Conservation (phyloP, 305 asterid genomes). For the Plantago lanceolata region DNA sequence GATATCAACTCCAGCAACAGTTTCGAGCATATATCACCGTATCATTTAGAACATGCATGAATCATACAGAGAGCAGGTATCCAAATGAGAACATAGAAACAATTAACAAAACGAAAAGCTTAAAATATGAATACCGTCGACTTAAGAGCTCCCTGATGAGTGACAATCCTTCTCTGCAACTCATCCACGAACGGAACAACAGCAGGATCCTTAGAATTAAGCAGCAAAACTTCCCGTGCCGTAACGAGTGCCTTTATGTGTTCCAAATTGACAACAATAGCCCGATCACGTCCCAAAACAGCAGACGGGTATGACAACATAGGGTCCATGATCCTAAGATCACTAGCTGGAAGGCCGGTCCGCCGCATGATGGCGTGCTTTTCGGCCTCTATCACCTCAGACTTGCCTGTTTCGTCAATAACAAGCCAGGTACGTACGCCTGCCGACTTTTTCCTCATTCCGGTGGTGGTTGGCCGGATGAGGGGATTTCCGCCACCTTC, state of each 20-base stretch:
- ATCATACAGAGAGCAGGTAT: too few relatives aligned
- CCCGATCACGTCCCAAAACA: slow-evolving; percentile 73
- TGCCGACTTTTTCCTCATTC: slow-evolving; percentile 54
- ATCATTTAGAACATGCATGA: background rate
- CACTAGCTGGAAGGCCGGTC: slow-evolving; percentile 89
- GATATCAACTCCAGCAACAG: too few relatives aligned
- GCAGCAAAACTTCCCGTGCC: slow-evolving; percentile 59
- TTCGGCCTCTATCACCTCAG: slow-evolving; percentile 67
- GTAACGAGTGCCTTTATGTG: slow-evolving; percentile 73
- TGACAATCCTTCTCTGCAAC: slow-evolving; percentile 51
- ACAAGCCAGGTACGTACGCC: slow-evolving; percentile 66
- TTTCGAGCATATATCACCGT: background rate
- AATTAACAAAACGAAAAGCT: too few relatives aligned
- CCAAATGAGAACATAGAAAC: too few relatives aligned
- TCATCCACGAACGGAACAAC: slow-evolving; percentile 60
- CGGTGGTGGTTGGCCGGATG: slow-evolving; percentile 15
- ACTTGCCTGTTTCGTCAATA: slow-evolving; percentile 51
- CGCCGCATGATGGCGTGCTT: slow-evolving; percentile 77
- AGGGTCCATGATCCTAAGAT: slow-evolving; percentile 80
- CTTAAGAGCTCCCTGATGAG: slow-evolving; percentile 43
- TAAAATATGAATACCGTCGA: too few relatives aligned
- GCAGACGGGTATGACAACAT: slow-evolving; percentile 67
- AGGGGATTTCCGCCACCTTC: background rate
- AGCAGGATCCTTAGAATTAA: slow-evolving; percentile 63
- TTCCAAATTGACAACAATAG: slow-evolving; percentile 72